phyloP scores from a whole-genome alignment of 1,139 yeast species.

The Yamadazyma membranifaciens region DNA sequence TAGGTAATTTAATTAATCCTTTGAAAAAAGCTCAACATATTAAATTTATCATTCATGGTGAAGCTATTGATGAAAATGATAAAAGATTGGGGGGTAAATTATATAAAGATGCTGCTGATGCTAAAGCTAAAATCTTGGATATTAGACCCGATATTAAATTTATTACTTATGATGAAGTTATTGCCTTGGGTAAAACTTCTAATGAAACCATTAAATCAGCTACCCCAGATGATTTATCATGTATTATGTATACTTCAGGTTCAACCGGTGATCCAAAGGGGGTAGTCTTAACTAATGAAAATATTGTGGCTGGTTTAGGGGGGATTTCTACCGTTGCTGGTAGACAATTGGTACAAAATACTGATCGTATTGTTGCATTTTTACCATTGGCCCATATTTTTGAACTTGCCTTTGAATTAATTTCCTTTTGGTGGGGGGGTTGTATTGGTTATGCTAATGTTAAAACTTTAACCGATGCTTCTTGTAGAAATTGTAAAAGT shows the following conservation, averaged over 20 bases:
- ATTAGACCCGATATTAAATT: conserved; percentile 77
- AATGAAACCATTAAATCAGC: conserved; percentile 21
- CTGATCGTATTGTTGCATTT: conserved; percentile 79
- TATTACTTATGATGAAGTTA: conserved; percentile 62
- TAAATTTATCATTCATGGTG: conserved; percentile 70
- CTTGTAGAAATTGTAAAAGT: conserved; percentile 81
- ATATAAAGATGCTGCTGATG: conserved; percentile 54
- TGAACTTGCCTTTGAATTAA: conserved; percentile 84
- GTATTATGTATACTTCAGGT: conserved; percentile 98
- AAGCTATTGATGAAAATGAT: conserved; percentile 58
- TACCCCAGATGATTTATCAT: conserved; percentile 63
- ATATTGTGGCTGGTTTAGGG: conserved; percentile 78
- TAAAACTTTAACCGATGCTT: conserved; percentile 81
- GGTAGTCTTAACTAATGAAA: conserved; percentile 78
- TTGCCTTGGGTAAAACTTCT: conserved; percentile 58
- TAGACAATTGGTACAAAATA: conserved; percentile 46
- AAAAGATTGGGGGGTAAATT: conserved; percentile 61
- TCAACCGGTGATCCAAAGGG: conserved; percentile 98
- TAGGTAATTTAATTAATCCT: conserved; percentile 68
- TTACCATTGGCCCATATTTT: conserved; percentile 96
- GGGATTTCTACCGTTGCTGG: conserved; percentile 73
- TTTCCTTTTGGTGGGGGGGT: conserved; percentile 86
- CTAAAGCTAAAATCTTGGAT: conserved; percentile 56
- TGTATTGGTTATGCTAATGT: conserved; percentile 88
- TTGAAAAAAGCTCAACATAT: conserved; percentile 61